A percentile compares a stretch with the other conserved stretches of the same genome.
These are phyloP conservation scores for Penicillium sp. DNA, from an alignment of 2,329 filamentous ascomycete genomes.

Conservation along the genomic window DNA sequence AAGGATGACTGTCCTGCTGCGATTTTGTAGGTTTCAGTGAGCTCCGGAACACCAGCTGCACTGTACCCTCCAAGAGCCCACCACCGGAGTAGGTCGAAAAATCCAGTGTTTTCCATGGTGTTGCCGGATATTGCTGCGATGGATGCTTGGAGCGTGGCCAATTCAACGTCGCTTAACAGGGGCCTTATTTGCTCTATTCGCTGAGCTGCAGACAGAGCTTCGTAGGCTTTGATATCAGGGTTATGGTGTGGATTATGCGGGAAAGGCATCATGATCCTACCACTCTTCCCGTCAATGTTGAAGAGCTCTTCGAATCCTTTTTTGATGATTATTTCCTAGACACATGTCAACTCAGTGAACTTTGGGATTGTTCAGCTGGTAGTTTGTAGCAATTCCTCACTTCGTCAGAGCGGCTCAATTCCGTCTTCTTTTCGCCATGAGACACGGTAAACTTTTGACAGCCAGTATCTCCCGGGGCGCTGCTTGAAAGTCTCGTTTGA, in stretches of 20 bases:
- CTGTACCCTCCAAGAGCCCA: slow-evolving; percentile 8
- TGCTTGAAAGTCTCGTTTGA: not conserved
- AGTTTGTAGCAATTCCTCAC: not conserved
- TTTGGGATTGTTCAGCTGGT: too few species aligned
- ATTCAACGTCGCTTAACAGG: not conserved
- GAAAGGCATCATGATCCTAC: slow-evolving; percentile 3
- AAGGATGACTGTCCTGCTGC: slow-evolving; percentile 4
- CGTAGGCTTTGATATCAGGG: not conserved
- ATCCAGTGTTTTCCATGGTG: slow-evolving; percentile 4
- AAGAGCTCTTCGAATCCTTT: slow-evolving; percentile 4
- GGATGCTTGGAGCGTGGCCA: slow-evolving; percentile 2
- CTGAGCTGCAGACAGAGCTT: slow-evolving; percentile 5
- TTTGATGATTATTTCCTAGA: not conserved
- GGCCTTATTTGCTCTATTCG: slow-evolving; percentile 1
- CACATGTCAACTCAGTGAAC: too few species aligned
- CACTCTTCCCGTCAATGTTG: slow-evolving; percentile 4
- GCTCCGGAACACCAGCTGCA: not conserved
- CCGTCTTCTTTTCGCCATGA: not conserved
- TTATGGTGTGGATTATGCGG: slow-evolving; percentile 6
- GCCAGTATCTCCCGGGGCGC: not conserved
- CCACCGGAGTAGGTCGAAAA: slow-evolving; percentile 9
- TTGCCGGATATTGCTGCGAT: slow-evolving; percentile 1
- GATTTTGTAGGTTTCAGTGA: slow-evolving; percentile 6
- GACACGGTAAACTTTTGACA: not conserved
- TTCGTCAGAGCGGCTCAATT: not conserved